Base-by-base conservation (phyloP, 2,329 filamentous ascomycete genomes). In the Diaporthe sp. region DNA sequence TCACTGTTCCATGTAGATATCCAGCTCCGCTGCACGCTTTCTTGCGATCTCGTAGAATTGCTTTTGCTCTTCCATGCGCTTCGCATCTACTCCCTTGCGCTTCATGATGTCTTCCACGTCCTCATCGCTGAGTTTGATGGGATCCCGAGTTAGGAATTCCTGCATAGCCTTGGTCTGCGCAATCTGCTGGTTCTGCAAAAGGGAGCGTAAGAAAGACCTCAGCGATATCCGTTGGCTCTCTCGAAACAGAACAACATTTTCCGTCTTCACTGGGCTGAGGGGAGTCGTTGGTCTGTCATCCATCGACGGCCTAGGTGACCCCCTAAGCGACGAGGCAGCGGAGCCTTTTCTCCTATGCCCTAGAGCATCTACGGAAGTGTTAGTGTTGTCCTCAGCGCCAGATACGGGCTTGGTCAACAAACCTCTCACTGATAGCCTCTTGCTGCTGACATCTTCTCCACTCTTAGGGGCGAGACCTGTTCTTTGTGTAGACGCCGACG, bases 1-100 rank as follows among this genome's bases (percentile, higher is more conserved):
- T 83, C 84, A 94, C 92, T 97, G 85, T 84, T 99, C 97, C 97
- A 99, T 99, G 82, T 98, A 98, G 32, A 97, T 94, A 83, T 99
- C 97, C 68, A 99, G 88, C 80, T 98, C 97, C 7, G 94, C 93
- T 2, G 97, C 97, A 77, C 97, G 92, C 82, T 95, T 92, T 77
- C 95, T 89, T 12, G 97, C 97, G 81, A 99, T 96, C 81, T 99
- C 96, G 82, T 98, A 99, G 82, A 99, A 99, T 77, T 92, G 91
- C 81, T 92, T 94, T 82, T 99, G 97, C 83, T 99, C 97, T 80
- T 97, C 94, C 70, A 98, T 90, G 58, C 97, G 92, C 83, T 94
- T 94, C 81, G 94, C 92, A 79, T 99, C 97, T 83, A 98, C 92
- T 17, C 90, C 88, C 82, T 96, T 97, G 70, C 97, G 90, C 74